Evolutionary conservation across 2,329 filamentous ascomycete species (phyloP).

Genomic region (Metarhizium robertsii): DNA sequence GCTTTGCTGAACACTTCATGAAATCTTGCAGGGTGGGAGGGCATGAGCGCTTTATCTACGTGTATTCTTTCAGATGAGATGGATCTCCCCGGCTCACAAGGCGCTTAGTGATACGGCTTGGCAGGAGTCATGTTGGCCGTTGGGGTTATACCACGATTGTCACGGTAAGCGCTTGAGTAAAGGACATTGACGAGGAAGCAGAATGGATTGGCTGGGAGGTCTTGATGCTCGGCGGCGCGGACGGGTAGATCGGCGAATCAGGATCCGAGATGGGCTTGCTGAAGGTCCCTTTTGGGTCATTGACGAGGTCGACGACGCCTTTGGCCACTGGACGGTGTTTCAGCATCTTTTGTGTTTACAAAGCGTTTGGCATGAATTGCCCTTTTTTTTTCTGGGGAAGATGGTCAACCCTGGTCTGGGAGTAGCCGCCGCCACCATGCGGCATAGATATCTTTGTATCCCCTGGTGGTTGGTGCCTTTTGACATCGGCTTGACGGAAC

Average conservation of each 20-base stretch:
- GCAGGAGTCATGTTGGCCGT: neutral
- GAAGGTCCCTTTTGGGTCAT: neutral
- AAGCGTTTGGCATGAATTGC: no score
- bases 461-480: no score
- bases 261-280: neutral
- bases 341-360: no score
- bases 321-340: neutral
- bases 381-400: no score
- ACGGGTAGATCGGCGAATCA: conserved; percentile 1
- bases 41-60: no score
- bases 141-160: neutral
- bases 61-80: neutral
- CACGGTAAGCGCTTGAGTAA: neutral
- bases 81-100: neutral
- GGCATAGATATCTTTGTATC: no score
- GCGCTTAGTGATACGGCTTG: neutral
- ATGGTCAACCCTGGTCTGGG: no score
- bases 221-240: neutral
- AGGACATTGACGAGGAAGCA: neutral
- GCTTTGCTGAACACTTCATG: neutral
- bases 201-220: neutral
- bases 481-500: no score
- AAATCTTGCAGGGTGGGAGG: no score
- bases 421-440: no score
- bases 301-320: neutral